Evolutionary conservation across 2,329 filamentous ascomycete genomes (phyloP).

Genomic region (Coleophoma eucalyptorum): DNA sequence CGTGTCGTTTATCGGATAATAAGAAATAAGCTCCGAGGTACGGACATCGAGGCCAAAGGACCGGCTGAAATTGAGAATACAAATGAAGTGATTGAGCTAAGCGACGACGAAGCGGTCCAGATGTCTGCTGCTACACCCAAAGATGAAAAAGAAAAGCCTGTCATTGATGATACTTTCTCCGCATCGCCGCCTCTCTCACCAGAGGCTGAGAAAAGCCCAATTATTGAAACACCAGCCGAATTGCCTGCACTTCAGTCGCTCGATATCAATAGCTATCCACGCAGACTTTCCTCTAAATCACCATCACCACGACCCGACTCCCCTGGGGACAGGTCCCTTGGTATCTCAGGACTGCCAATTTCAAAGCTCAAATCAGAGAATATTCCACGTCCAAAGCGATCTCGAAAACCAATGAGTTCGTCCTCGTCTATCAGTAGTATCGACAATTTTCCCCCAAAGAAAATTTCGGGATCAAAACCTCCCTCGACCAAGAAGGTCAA

Average conservation of each 20-base stretch:
- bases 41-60: conserved; percentile 29
- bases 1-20: conserved; percentile 57
- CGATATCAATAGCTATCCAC: neutral
- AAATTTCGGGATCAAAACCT: conserved; percentile 20
- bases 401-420: conserved; percentile 22
- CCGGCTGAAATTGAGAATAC: conserved; percentile 17
- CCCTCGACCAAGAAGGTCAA: conserved; percentile 26
- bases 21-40: conserved; percentile 44
- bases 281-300: neutral
- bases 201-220: neutral
- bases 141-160: neutral
- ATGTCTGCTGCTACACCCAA: neutral
- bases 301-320: neutral
- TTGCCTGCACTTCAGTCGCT: neutral
- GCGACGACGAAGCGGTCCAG: conserved; percentile 8
- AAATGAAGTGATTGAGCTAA: conserved; percentile 12
- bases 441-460: conserved; percentile 16
- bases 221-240: neutral
- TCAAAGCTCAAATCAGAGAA: conserved; percentile 11
- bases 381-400: conserved; percentile 24
- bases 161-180: no score
- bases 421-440: conserved; percentile 18
- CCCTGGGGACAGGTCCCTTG: conserved; percentile 3
- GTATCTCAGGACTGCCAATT: conserved; percentile 3
- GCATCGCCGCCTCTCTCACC: conserved; percentile 4